Evolutionary conservation across 768 basidiomycete species (phyloP), one percentile per base, ranked within the genome.

Genomic region (Leccinum incarnatum): DNA sequence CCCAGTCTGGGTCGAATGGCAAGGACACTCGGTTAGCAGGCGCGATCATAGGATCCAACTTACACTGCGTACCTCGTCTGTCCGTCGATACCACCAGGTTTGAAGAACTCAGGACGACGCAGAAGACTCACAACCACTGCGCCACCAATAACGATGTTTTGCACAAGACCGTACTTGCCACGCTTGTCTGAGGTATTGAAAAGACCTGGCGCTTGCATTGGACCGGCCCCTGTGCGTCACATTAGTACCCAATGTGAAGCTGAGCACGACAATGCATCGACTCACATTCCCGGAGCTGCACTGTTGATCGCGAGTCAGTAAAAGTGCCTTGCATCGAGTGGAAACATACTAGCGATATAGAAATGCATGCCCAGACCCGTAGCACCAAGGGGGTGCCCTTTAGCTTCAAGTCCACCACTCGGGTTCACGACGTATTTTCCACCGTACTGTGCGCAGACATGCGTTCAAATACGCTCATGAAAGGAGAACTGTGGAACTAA

Each of bases 331-430:
- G 29, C 25, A 29, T 23, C 14, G 21, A 15, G 4, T 3, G 11
- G 29, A 52, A 17, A 72, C 86, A 46, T 67, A 88, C 88, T 91
- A 65, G 86, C 82, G 61, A 92, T 88, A 67, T 90, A 92, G 73
- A 91, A 91, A 69, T 93, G 90, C 91, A 92, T 92, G 27, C 87
- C 90, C 14, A 93, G 74, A 2, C 91, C 91, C 17, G 88, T 91
- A 1, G 91, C 89, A 40, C 91, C 90, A 19, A 93, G 79, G 2
- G 92, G 91, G 67, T 93, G 90, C 3, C 92, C 92, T 68, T 93
- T 94, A n/a, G 90, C 89, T 68, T 94, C 89, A 15, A 94, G 79
- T 0, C 92, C 92, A 25, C 92, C 92, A 53, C 87, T 89, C 0
- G 92, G 89, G 63, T 94, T 93, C 36, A 94, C 75, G 17, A 94